Evolutionary conservation across 257 asterid species (phyloP).

Genomic region (Nicotiana tomentosiformis): DNA sequence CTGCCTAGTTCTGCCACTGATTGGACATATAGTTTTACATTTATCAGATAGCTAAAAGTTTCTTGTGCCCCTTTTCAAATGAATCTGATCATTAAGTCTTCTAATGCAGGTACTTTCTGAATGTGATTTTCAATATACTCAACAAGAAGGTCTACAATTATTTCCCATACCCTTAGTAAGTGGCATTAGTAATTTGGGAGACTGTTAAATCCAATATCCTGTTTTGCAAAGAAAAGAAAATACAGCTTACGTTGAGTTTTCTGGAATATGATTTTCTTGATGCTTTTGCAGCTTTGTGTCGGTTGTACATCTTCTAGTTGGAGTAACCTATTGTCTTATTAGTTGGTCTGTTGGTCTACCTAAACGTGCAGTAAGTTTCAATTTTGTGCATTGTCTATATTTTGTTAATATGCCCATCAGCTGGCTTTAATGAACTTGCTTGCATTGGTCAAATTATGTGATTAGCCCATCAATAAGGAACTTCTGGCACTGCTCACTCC

Average conservation of each 20-base stretch:
- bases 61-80: neutral
- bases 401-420: neutral
- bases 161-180: slow-evolving; percentile 96
- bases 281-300: slow-evolving; percentile 62
- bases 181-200: neutral
- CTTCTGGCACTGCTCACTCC: slow-evolving; percentile 75
- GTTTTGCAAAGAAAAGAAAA: neutral
- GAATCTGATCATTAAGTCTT: neutral
- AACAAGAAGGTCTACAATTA: slow-evolving; percentile 97
- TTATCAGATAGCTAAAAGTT: too few species aligned
- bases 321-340: slow-evolving; percentile 61
- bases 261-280: neutral
- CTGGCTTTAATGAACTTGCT: neutral
- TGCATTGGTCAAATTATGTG: neutral
- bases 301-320: slow-evolving; percentile 67
- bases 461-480: slow-evolving; percentile 63
- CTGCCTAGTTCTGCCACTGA: too few species aligned
- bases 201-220: neutral
- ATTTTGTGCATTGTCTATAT: neutral
- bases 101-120: slow-evolving; percentile 61
- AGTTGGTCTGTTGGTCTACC: slow-evolving; percentile 89
- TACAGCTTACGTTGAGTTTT: neutral
- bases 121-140: slow-evolving; percentile 90
- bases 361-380: slow-evolving; percentile 78
- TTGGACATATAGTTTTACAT: neutral